A percentile compares a stretch with the other conserved stretches of the same genome.
These are phyloP conservation scores for Creolimax fragrantissima DNA, from an alignment of 78 protist genomes.

Conservation along the genomic window DNA sequence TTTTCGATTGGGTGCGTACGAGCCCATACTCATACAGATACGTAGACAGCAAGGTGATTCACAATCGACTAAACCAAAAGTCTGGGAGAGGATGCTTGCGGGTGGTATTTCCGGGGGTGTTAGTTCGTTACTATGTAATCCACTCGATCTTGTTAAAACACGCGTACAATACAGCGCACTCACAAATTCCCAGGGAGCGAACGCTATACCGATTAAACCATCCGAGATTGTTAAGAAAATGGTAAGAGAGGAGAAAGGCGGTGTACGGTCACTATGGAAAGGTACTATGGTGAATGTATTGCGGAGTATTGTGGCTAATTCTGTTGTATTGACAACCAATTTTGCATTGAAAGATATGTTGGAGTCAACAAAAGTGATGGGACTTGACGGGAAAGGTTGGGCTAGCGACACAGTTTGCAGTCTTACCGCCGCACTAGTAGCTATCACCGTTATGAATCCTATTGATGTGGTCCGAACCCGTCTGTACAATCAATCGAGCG, in stretches of 20 bases:
- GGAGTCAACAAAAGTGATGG: too few species aligned
- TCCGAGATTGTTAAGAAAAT: background rate
- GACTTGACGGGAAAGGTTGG: background rate
- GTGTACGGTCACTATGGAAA: background rate
- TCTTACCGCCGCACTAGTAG: background rate
- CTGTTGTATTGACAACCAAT: background rate
- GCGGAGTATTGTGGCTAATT: background rate
- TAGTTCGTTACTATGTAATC: background rate
- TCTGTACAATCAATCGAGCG: background rate
- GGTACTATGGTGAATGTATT: background rate
- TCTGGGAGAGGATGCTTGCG: background rate
- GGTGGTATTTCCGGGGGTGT: background rate
- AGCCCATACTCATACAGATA: background rate
- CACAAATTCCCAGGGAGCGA: too few species aligned
- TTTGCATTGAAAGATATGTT: background rate
- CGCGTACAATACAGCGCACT: background rate
- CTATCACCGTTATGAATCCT: background rate
- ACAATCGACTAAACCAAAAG: background rate
- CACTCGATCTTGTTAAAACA: background rate
- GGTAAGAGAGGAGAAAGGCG: background rate
- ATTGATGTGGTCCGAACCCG: constrained; percentile 7
- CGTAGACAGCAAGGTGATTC: background rate
- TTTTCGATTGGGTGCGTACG: background rate
- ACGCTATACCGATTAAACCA: background rate
- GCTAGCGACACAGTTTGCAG: background rate